phyloP scores from a whole-genome alignment of 768 basidiomycete species.

The Botryobasidium botryosum region DNA sequence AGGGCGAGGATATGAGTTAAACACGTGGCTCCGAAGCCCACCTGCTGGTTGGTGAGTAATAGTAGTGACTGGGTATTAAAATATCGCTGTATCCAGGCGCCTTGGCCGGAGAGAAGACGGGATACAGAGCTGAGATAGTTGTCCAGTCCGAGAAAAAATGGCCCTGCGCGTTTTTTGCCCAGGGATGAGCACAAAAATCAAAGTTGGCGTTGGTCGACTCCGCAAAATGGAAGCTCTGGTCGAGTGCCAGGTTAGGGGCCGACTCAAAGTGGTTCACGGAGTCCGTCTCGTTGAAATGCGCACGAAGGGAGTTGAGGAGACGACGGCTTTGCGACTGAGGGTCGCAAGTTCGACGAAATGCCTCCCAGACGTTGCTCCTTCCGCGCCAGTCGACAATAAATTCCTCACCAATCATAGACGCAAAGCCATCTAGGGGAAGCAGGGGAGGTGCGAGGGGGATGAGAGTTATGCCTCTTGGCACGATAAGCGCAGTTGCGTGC shows the following conservation, averaged over 20 bases:
- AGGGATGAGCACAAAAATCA: conserved; percentile 69
- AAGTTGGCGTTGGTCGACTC: conserved; percentile 40
- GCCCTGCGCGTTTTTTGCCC: conserved; percentile 75
- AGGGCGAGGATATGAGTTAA: no score
- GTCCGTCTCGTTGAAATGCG: no score
- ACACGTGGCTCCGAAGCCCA: conserved; percentile 56
- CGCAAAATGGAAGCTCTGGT: conserved; percentile 46
- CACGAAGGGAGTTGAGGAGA: conserved; percentile 60
- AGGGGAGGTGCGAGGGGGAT: not conserved
- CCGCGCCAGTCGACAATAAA: conserved; percentile 77
- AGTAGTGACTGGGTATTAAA: conserved; percentile 91
- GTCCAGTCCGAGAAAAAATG: conserved; percentile 98
- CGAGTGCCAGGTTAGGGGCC: no score
- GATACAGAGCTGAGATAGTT: conserved; percentile 73
- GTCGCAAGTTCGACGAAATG: conserved; percentile 80
- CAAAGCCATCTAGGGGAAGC: conserved; percentile 28
- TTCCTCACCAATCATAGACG: conserved; percentile 37
- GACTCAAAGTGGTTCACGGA: conserved; percentile 17
- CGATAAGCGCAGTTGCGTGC: no score
- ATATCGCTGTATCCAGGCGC: conserved; percentile 77
- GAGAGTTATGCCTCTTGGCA: not conserved
- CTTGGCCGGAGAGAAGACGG: conserved; percentile 86
- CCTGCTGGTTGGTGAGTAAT: conserved; percentile 60
- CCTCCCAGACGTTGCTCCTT: conserved; percentile 81
- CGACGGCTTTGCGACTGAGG: conserved; percentile 65